These are phyloP conservation scores for Crucibulum laeve DNA, from an alignment of 768 basidiomycete genomes.

Conservation along the genomic window DNA sequence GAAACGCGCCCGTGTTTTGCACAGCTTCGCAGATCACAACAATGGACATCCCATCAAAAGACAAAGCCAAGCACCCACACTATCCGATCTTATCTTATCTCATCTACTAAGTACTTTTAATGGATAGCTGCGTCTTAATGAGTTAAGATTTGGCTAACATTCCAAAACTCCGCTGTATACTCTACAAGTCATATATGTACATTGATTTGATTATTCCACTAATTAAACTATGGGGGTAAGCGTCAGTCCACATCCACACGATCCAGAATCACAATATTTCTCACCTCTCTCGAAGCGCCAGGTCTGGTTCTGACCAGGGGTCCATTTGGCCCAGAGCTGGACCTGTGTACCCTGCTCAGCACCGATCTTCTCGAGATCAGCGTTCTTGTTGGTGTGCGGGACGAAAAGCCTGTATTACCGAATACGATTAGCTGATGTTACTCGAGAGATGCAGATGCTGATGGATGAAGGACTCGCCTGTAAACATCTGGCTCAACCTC, in stretches of 20 bases:
- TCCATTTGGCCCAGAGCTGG: constrained; percentile 36
- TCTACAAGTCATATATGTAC: too few species aligned
- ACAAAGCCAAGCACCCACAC: too few species aligned
- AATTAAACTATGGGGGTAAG: background rate
- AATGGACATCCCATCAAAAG: too few species aligned
- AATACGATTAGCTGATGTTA: constrained; percentile 4
- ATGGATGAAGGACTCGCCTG: background rate
- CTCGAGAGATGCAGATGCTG: background rate
- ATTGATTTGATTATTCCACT: too few species aligned
- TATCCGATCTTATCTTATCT: too few species aligned
- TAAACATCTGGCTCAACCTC: too few species aligned
- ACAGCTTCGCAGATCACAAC: too few species aligned
- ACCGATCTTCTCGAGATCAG: constrained; percentile 41
- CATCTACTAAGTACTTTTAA: too few species aligned
- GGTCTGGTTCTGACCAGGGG: constrained; percentile 31
- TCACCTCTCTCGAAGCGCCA: constrained; percentile 30
- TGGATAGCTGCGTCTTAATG: too few species aligned
- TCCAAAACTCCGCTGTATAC: too few species aligned
- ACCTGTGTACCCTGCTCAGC: constrained; percentile 35
- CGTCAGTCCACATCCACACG: background rate
- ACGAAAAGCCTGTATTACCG: constrained; percentile 32
- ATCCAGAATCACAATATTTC: background rate
- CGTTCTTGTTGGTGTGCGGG: constrained; percentile 21
- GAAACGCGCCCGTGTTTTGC: too few species aligned
- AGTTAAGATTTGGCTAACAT: too few species aligned